Evolutionary conservation across 495 filamentous ascomycete genomes (phyloP).

Genomic region (Cudoniella acicularis): DNA sequence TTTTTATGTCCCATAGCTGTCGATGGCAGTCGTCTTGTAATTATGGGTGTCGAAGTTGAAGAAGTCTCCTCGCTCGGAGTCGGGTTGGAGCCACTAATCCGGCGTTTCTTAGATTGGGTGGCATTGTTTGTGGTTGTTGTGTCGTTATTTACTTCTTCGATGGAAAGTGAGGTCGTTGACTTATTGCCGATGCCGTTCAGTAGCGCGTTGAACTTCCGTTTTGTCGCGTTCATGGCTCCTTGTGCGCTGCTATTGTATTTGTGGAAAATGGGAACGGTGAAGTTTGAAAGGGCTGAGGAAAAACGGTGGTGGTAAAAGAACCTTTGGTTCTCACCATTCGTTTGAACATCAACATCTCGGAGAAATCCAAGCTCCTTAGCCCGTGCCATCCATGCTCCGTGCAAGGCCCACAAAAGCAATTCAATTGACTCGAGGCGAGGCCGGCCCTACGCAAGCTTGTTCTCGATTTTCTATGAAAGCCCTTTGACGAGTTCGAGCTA

Average conservation of each 20-base stretch:
- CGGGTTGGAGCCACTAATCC: conserved; percentile 28
- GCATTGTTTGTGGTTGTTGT: conserved; percentile 24
- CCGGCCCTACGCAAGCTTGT: neutral
- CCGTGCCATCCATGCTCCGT: neutral
- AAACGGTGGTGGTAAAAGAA: too few species aligned
- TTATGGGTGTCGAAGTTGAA: conserved; percentile 17
- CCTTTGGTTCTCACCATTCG: too few species aligned
- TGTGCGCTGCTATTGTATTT: too few species aligned
- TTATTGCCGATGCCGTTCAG: conserved; percentile 45
- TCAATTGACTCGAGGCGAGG: too few species aligned
- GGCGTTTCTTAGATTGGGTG: conserved; percentile 43
- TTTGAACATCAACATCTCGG: neutral
- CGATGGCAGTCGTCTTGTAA: conserved; percentile 34
- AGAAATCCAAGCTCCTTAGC: neutral
- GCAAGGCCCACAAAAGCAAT: neutral
- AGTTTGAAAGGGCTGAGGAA: neutral
- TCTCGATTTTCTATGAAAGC: neutral
- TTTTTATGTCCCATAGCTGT: conserved; percentile 37
- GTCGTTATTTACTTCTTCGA: conserved; percentile 23
- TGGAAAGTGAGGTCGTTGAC: conserved; percentile 19
- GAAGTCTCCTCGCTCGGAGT: neutral
- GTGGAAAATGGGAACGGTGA: neutral
- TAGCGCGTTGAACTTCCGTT: conserved; percentile 55
- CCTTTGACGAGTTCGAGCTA: too few species aligned
- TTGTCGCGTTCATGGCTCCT: conserved; percentile 47